Conservation (phyloP, 495 filamentous ascomycete genomes). For the Hamigera avellanea region DNA sequence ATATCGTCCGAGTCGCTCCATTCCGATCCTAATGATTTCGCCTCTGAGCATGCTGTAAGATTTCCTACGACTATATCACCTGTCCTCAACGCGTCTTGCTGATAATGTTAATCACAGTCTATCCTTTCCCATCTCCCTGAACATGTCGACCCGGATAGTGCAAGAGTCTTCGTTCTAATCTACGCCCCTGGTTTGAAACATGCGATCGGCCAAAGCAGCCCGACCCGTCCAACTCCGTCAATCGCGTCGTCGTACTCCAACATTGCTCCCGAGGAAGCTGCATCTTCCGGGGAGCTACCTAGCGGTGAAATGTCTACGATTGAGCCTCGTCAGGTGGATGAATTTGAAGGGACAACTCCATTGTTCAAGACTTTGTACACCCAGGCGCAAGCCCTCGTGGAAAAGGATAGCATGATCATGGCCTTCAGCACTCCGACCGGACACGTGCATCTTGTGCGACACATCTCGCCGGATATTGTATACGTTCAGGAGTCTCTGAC, state of each 20-base stretch:
- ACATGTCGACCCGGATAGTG: conserved; percentile 52
- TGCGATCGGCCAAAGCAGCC: conserved; percentile 26
- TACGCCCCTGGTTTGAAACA: conserved; percentile 74
- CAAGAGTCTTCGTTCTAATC: conserved; percentile 75
- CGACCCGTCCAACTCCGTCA: conserved; percentile 42
- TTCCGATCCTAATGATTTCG: conserved; percentile 50
- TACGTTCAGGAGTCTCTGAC: conserved; percentile 74
- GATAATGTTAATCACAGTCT: conserved; percentile 43
- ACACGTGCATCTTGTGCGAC: conserved; percentile 72
- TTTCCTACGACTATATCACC: not conserved
- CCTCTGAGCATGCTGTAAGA: conserved; percentile 68
- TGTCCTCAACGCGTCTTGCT: conserved; percentile 2
- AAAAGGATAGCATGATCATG: conserved; percentile 74
- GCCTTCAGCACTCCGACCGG: conserved; percentile 71
- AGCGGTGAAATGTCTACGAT: conserved; percentile 39
- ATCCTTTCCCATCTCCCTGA: conserved; percentile 79
- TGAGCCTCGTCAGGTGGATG: conserved; percentile 29
- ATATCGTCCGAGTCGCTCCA: conserved; percentile 61
- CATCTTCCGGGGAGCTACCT: conserved; percentile 52
- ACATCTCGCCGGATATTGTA: conserved; percentile 68
- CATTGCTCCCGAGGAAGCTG: conserved; percentile 64
- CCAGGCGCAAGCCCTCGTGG: conserved; percentile 63
- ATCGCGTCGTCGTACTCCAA: conserved; percentile 81
- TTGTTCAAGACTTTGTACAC: conserved; percentile 66
- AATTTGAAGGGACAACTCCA: conserved; percentile 29